Evolutionary conservation across 495 filamentous ascomycete genomes (phyloP).

Genomic region (Hypomontagnella submonticulosa): DNA sequence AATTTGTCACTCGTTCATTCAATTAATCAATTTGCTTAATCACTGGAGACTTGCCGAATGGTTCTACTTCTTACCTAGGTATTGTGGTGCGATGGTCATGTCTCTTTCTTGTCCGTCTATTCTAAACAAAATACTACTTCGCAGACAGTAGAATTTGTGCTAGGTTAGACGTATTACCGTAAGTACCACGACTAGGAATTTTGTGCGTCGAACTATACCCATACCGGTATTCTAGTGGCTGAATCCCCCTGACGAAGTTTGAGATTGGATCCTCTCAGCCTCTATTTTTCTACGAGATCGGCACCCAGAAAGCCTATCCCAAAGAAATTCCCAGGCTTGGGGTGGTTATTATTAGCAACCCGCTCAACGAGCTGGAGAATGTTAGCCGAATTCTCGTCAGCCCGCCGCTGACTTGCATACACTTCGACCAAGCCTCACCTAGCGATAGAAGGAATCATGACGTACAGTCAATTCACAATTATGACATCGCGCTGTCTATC

Average conservation of each 20-base stretch:
- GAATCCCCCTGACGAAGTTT: conserved; percentile 23
- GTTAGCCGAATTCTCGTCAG: conserved; percentile 27
- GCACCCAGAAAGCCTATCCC: conserved; percentile 20
- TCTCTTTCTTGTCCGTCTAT: not conserved
- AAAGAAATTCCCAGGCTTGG: conserved; percentile 19
- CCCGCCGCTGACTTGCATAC: conserved; percentile 36
- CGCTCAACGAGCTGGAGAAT: conserved; percentile 12
- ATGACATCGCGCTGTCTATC: conserved; percentile 9
- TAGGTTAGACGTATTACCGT: not conserved
- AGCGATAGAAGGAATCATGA: conserved; percentile 19
- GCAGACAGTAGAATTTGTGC: too few relatives aligned
- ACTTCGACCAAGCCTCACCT: conserved; percentile 19
- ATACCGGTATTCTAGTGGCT: conserved; percentile 30
- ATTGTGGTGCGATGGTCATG: too few relatives aligned
- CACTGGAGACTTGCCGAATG: conserved; percentile 13
- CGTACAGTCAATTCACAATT: conserved; percentile 15
- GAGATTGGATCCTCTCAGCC: conserved; percentile 32
- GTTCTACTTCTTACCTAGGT: conserved; percentile 6
- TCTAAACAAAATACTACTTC: conserved; percentile 4
- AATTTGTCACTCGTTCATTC: not conserved
- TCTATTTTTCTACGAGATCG: conserved; percentile 19
- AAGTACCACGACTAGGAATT: conserved; percentile 22
- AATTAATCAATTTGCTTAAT: conserved; percentile 29
- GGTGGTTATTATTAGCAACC: conserved; percentile 42
- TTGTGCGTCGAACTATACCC: conserved; percentile 16